These are phyloP conservation scores for Cajanus cajan DNA, from an alignment of 306 rosid genomes.

Conservation along the genomic window DNA sequence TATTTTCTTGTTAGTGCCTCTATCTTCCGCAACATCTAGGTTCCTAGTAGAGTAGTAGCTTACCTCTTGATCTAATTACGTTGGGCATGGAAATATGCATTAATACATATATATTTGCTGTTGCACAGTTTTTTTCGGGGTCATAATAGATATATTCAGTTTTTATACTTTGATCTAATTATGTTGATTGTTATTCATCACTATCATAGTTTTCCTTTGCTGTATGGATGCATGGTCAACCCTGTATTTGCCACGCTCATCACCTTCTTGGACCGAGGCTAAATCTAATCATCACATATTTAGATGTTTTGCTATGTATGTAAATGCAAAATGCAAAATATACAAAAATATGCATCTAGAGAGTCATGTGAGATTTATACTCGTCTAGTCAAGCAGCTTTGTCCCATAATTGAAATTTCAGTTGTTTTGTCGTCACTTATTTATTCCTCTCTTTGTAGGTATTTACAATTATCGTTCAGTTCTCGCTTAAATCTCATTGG, in stretches of 20 bases:
- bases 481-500: slow-evolving; percentile 10
- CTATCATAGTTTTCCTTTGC: background rate
- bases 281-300: background rate
- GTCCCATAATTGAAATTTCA: background rate
- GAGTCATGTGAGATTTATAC: background rate
- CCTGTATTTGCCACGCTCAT: background rate
- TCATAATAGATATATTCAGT: background rate
- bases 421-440: background rate
- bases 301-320: background rate
- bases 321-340: background rate
- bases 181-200: background rate
- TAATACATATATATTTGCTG: background rate
- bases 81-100: background rate
- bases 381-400: background rate
- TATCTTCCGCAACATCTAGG: background rate
- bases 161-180: background rate
- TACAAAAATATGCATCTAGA: background rate
- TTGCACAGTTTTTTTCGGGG: background rate
- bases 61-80: background rate
- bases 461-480: slow-evolving; percentile 11
- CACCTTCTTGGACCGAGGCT: background rate
- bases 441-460: slow-evolving; percentile 35
- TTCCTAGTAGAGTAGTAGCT: background rate
- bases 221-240: background rate
- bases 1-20: background rate